Evolutionary conservation across 306 rosid genomes (phyloP).

Genomic region (Macrotyloma uniflorum): DNA sequence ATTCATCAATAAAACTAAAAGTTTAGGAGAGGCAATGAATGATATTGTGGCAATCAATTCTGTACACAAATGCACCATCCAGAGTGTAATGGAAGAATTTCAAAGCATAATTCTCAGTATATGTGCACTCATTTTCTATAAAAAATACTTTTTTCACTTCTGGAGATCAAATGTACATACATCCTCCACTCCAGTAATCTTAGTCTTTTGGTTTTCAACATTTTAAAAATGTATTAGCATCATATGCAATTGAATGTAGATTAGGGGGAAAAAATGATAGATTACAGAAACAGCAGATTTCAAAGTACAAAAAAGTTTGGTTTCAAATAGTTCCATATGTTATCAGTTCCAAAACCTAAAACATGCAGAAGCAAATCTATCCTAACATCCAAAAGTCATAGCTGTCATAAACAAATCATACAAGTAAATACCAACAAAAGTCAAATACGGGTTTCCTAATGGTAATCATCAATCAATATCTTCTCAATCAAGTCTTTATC

Average conservation of each 20-base stretch:
- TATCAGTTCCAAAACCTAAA: neutral
- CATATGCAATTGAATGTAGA: neutral
- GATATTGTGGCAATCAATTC: neutral
- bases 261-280: neutral
- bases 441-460: too few relatives aligned
- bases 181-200: neutral
- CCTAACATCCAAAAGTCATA: neutral
- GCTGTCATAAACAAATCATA: too few relatives aligned
- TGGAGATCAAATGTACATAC: neutral
- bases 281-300: neutral
- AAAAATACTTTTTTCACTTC: neutral
- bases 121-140: neutral
- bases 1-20: neutral
- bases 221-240: neutral
- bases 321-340: neutral
- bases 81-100: constrained; percentile 11
- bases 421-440: too few relatives aligned
- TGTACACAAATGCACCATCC: neutral
- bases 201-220: neutral
- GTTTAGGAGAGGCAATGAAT: neutral
- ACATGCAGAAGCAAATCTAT: neutral
- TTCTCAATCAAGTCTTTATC: too few relatives aligned
- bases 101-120: neutral
- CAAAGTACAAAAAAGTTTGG: neutral
- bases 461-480: too few relatives aligned